Evolutionary conservation across 176 grass and related monocot genomes (phyloP), one percentile per base, ranked within the genome.

Genomic region (Canna indica): DNA sequence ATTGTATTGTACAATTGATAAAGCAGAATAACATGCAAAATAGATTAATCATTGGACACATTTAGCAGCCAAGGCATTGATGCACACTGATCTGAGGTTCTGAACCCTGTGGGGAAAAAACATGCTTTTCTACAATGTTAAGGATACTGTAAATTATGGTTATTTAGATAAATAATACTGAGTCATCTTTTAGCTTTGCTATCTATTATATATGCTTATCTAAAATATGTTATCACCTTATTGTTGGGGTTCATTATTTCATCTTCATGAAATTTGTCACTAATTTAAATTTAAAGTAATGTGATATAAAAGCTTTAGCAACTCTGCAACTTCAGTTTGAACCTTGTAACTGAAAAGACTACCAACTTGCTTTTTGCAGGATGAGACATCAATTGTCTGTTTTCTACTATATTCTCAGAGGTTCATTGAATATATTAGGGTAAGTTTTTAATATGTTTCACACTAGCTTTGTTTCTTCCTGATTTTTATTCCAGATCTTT

Each of bases 391-490:
- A 7, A 77, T 83, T 80, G 77, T 97, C 83, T 97, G 93, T 81
- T 92, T 97, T 80, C 74, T 97, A 73, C 93, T 97, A 52, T 88
- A 90, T 83, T 97, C 88, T 75, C 93, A 97, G 78, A 86, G 79
- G 61, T 97, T 97, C 73, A 90, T 97, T 45, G 93, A 97, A 73
- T 84, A 92, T 81, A 85, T 97, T 56, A 81, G 88, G 83, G 93
- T 97, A 97, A 75, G 64, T 46, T 28, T 64, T 59, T 69, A 64
- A 54, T 65, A 31, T 69, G 59, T 20, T 18, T 66, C 10, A 3
- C 35, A 38, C 7, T 38, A 66, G 14, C 35, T 33, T 29, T 41
- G 9, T 65, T 5, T 65, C 27, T 65, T 10, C 33, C 20, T 65
- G 17, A 1, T 18, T 25, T 66, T 66, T 22, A 73, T 15, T 27